Evolutionary conservation across 768 basidiomycete species (phyloP).

Genomic region (Leccinellum luteum): DNA sequence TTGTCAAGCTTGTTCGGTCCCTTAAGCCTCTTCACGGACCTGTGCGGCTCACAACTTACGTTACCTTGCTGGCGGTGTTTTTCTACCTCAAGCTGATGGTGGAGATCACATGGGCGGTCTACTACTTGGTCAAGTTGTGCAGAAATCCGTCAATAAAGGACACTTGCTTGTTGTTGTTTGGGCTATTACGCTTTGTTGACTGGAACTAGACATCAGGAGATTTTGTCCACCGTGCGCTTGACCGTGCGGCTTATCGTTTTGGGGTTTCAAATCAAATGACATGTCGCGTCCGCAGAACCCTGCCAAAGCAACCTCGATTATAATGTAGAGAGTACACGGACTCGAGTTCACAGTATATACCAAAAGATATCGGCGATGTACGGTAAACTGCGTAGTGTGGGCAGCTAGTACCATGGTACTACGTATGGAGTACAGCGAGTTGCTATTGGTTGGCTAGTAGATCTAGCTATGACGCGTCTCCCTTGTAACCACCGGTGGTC

Average conservation of each 20-base stretch:
- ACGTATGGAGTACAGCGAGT: neutral
- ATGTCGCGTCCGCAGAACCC: neutral
- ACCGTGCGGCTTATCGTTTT: neutral
- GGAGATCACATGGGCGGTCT: conserved; percentile 18
- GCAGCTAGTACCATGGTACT: neutral
- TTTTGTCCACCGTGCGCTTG: too few species aligned
- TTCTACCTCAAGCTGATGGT: conserved; percentile 28
- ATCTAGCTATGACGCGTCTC: neutral
- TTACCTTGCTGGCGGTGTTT: conserved; percentile 15
- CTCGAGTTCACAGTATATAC: neutral
- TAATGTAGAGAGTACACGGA: neutral
- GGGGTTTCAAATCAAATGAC: neutral
- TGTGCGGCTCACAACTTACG: conserved; percentile 22
- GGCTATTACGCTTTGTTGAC: conserved; percentile 28
- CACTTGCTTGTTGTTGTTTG: conserved; percentile 16
- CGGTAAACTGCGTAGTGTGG: neutral
- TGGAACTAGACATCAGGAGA: conserved; percentile 23
- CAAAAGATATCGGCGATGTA: neutral
- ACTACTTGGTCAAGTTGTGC: conserved; percentile 27
- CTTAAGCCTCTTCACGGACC: conserved; percentile 27
- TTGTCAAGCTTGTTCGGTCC: conserved; percentile 26
- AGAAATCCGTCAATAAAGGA: conserved; percentile 29
- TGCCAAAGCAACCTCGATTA: neutral
- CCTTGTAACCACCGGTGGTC: neutral
- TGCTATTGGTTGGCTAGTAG: too few species aligned